Evolutionary conservation across 2,329 filamentous ascomycete genomes (phyloP).

Genomic region (Fusarium mundagurra): DNA sequence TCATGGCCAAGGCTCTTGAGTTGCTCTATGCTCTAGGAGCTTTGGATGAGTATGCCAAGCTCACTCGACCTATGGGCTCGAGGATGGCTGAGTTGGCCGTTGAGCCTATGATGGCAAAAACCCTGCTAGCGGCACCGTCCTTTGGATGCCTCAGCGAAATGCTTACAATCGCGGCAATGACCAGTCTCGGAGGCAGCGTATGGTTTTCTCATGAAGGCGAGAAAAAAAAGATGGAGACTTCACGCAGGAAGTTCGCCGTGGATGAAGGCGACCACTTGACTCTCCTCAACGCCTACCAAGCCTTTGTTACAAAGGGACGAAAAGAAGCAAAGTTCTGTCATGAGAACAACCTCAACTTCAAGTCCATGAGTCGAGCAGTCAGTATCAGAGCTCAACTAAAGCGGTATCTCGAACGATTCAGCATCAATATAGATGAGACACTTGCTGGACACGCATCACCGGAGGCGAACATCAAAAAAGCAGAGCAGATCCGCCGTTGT

Average conservation of each 20-base stretch:
- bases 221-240: slow-evolving; percentile 77
- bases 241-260: slow-evolving; percentile 83
- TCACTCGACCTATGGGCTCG: slow-evolving; percentile 86
- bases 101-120: slow-evolving; percentile 95
- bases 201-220: slow-evolving; percentile 86
- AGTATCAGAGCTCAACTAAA: slow-evolving; percentile 88
- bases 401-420: slow-evolving; percentile 87
- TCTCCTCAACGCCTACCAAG: slow-evolving; percentile 90
- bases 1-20: slow-evolving; percentile 87
- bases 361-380: slow-evolving; percentile 81
- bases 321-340: slow-evolving; percentile 89
- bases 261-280: slow-evolving; percentile 96
- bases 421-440: slow-evolving; percentile 74
- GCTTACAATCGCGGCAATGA: slow-evolving; percentile 93
- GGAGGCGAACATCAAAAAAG: slow-evolving; percentile 51
- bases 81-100: slow-evolving; percentile 94
- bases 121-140: slow-evolving; percentile 76
- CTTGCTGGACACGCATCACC: slow-evolving; percentile 52
- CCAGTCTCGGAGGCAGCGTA: slow-evolving; percentile 81
- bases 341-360: slow-evolving; percentile 87
- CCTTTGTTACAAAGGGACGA: slow-evolving; percentile 83
- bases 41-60: slow-evolving; percentile 87
- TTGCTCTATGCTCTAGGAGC: slow-evolving; percentile 87
- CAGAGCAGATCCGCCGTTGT: slow-evolving; percentile 83
- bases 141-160: slow-evolving; percentile 88